A percentile compares a stretch with the other conserved stretches of the same genome.
These are phyloP conservation scores for Emmonsia crescens DNA, from an alignment of 2,329 filamentous ascomycete species.

Conservation along the genomic window DNA sequence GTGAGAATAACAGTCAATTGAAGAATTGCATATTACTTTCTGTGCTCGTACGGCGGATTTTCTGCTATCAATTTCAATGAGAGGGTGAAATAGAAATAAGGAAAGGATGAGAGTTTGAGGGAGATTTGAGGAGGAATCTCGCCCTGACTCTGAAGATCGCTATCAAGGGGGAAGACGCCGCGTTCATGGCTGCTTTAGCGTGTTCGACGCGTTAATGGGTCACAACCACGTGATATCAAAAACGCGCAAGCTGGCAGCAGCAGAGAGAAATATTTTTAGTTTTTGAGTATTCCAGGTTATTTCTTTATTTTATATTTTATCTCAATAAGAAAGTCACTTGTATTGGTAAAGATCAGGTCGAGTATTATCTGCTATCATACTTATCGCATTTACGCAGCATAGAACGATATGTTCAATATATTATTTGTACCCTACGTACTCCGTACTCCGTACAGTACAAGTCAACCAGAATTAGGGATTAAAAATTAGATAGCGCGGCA, in stretches of 20 bases:
- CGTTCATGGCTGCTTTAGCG: conserved; percentile 9
- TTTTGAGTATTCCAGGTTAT: background rate
- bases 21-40: background rate
- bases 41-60: background rate
- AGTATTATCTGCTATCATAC: background rate
- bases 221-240: conserved; percentile 6
- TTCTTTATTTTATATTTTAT: background rate
- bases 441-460: no score
- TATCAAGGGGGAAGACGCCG: background rate
- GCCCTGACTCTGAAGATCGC: background rate
- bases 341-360: background rate
- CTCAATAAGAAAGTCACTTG: background rate
- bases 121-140: background rate
- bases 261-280: background rate
- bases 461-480: background rate
- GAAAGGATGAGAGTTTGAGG: background rate
- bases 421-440: no score
- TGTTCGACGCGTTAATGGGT: conserved; percentile 32
- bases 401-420: background rate
- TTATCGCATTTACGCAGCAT: no score
- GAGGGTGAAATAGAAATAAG: background rate
- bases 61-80: background rate
- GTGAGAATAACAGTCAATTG: background rate
- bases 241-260: background rate
- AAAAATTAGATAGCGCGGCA: background rate